These are phyloP conservation scores for Coemansia sp. DNA, from an alignment of 192 early-diverging fungal genomes.

Conservation along the genomic window DNA sequence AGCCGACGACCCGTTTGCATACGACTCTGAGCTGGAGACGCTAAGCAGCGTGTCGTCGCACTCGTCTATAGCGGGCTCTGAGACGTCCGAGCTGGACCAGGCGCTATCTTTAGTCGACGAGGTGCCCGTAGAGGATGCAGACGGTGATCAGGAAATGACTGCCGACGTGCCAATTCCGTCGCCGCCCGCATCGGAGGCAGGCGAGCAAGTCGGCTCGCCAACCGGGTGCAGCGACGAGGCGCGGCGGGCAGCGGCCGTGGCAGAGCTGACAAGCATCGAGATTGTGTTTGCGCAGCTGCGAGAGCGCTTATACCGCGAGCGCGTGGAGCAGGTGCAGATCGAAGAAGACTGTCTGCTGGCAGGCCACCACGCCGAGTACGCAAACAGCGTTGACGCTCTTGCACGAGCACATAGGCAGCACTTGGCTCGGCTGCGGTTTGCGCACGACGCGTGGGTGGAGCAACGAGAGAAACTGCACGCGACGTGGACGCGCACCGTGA, in stretches of 20 bases:
- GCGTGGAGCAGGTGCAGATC: conserved; percentile 48
- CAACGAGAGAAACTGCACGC: conserved; percentile 41
- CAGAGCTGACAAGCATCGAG: conserved; percentile 48
- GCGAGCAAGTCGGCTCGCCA: background rate
- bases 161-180: no score
- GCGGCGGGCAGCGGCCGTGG: conserved; percentile 37
- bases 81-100: conserved; percentile 24
- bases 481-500: conserved; percentile 24
- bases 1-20: conserved; percentile 49
- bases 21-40: conserved; percentile 54
- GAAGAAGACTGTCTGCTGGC: conserved; percentile 41
- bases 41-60: conserved; percentile 54
- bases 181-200: no score
- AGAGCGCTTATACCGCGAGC: conserved; percentile 47
- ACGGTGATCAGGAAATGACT: background rate
- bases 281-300: conserved; percentile 55
- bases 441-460: conserved; percentile 38
- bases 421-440: conserved; percentile 29
- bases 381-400: conserved; percentile 34
- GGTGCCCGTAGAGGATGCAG: background rate
- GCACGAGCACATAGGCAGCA: conserved; percentile 13
- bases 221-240: conserved; percentile 31
- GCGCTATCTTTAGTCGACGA: conserved; percentile 3
- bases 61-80: conserved; percentile 45
- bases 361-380: conserved; percentile 48